Conservation (phyloP, 2,329 filamentous ascomycete genomes). For the Penicillium occitanis region DNA sequence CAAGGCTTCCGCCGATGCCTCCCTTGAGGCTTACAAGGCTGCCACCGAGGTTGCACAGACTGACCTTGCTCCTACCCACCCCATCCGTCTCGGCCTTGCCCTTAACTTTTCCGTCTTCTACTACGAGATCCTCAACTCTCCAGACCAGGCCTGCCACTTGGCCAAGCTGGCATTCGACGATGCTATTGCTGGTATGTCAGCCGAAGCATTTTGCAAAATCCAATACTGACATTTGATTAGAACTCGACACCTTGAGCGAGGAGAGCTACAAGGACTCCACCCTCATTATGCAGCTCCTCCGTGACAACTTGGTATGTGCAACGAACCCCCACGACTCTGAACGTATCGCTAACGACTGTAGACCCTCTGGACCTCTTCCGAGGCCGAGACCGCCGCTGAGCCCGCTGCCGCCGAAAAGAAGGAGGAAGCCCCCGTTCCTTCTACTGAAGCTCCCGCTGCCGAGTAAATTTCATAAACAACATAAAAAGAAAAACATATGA, state of each 20-base stretch:
- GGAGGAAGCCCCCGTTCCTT: slow-evolving; percentile 43
- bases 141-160: slow-evolving; percentile 96
- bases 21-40: slow-evolving; percentile 94
- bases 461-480: slow-evolving; percentile 41
- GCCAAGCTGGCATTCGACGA: slow-evolving; percentile 96
- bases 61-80: slow-evolving; percentile 86
- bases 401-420: slow-evolving; percentile 45
- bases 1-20: slow-evolving; percentile 90
- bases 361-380: slow-evolving; percentile 99
- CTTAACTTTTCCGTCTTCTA: slow-evolving; percentile 99
- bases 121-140: slow-evolving; percentile 99
- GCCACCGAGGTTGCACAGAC: slow-evolving; percentile 88
- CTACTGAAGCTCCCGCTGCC: slow-evolving; percentile 44
- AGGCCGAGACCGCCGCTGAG: slow-evolving; percentile 76
- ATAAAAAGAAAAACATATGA: slow-evolving; percentile 27
- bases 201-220: neutral
- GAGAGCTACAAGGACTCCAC: slow-evolving; percentile 99
- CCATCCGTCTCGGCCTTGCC: slow-evolving; percentile 86
- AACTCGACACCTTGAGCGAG: slow-evolving; percentile 95
- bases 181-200: slow-evolving; percentile 74
- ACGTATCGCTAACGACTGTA: slow-evolving; percentile 44
- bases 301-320: slow-evolving; percentile 84
- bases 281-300: slow-evolving; percentile 97
- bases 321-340: neutral
- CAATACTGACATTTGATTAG: slow-evolving; percentile 47